These are phyloP conservation scores for Chaetothyriales sp. DNA, from an alignment of 2,329 filamentous ascomycete species.

Conservation along the genomic window DNA sequence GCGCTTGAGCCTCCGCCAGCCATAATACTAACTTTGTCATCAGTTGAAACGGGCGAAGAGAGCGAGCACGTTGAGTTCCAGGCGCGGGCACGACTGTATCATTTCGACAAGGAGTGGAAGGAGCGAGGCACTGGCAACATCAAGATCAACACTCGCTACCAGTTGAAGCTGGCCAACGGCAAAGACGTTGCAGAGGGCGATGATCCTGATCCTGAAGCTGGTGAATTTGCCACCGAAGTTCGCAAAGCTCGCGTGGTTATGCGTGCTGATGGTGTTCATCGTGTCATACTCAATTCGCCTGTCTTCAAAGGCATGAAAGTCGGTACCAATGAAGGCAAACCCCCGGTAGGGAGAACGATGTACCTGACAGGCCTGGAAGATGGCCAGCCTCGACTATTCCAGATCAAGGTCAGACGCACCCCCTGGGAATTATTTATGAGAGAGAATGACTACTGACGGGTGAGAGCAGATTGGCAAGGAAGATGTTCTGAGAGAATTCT, in stretches of 20 bases:
- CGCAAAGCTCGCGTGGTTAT: conserved; percentile 60
- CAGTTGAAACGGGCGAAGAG: conserved; percentile 78
- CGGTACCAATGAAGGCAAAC: conserved; percentile 46
- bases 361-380: conserved; percentile 46
- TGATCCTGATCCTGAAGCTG: conserved; percentile 26
- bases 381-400: conserved; percentile 36
- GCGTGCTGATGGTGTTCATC: conserved; percentile 76
- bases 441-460: neutral
- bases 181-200: conserved; percentile 24
- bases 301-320: conserved; percentile 67
- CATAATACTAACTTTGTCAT: conserved; percentile 19
- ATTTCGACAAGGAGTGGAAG: conserved; percentile 70
- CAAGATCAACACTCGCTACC: conserved; percentile 30
- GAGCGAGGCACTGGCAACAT: conserved; percentile 36
- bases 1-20: neutral
- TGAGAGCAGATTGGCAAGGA: conserved; percentile 27
- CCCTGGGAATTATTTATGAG: conserved; percentile 1
- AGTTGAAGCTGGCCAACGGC: conserved; percentile 41
- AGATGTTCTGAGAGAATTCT: conserved; percentile 33
- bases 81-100: conserved; percentile 71
- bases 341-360: conserved; percentile 55
- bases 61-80: conserved; percentile 61
- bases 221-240: conserved; percentile 18
- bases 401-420: conserved; percentile 37
- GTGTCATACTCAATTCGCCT: conserved; percentile 72